Evolutionary conservation across 306 rosid species (phyloP).

Genomic region (Biancaea sappan): DNA sequence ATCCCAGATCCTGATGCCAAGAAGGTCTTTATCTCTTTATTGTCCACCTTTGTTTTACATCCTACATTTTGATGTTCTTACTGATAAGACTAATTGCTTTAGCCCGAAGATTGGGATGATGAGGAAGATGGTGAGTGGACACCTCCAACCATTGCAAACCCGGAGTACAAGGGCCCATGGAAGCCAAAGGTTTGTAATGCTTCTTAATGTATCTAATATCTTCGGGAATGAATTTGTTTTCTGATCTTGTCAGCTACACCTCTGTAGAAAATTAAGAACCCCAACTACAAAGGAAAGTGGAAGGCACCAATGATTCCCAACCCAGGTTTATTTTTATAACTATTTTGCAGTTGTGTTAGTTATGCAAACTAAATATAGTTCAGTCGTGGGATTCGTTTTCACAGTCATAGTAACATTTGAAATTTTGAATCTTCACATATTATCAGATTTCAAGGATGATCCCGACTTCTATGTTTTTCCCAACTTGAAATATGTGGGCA

Average conservation of each 20-base stretch:
- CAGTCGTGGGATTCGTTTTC: neutral
- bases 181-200: conserved; percentile 73
- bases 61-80: conserved; percentile 3
- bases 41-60: conserved; percentile 17
- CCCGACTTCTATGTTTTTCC: conserved; percentile 95
- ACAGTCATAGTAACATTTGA: conserved; percentile 10
- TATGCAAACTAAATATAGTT: neutral
- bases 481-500: conserved; percentile 87
- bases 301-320: conserved; percentile 95
- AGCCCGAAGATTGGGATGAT: conserved; percentile 99
- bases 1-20: conserved; percentile 88
- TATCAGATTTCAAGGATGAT: conserved; percentile 86
- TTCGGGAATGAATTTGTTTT: conserved; percentile 11
- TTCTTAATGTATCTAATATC: neutral
- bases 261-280: conserved; percentile 92
- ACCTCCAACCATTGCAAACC: conserved; percentile 91
- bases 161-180: conserved; percentile 99
- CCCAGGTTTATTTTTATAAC: conserved; percentile 63
- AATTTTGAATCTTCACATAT: conserved; percentile 6
- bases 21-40: conserved; percentile 55
- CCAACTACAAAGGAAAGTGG: conserved; percentile 94
- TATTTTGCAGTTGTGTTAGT: neutral
- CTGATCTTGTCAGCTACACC: conserved; percentile 12
- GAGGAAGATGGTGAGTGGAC: conserved; percentile 99
- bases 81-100: conserved; percentile 36